Conservation (phyloP, 2,329 filamentous ascomycete genomes). For the Alternaria postmessia region DNA sequence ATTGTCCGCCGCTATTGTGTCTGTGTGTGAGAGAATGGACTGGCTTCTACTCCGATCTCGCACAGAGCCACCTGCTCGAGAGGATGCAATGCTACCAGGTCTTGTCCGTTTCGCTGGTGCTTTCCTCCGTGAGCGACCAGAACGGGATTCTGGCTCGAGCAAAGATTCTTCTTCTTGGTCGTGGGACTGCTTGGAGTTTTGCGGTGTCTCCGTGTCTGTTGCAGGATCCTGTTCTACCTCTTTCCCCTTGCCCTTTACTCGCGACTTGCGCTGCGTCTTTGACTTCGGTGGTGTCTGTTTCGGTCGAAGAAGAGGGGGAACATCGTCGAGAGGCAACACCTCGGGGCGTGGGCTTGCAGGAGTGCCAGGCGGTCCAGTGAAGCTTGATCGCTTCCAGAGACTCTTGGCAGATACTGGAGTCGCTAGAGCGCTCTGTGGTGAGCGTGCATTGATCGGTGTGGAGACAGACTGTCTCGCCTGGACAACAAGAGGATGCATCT, state of each 20-base stretch:
- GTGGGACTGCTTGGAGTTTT: constrained; percentile 21
- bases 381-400: constrained; percentile 38
- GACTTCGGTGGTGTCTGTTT: constrained; percentile 32
- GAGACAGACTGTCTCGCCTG: constrained; percentile 37
- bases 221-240: constrained; percentile 28
- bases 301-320: constrained; percentile 22
- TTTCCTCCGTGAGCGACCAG: constrained; percentile 44
- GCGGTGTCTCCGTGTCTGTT: constrained; percentile 24
- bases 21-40: constrained; percentile 57
- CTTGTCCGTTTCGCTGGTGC: constrained; percentile 38
- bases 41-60: constrained; percentile 58
- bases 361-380: constrained; percentile 22
- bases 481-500: constrained; percentile 34
- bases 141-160: constrained; percentile 38
- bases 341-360: constrained; percentile 35
- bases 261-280: constrained; percentile 36
- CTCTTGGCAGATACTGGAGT: constrained; percentile 45
- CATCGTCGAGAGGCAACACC: constrained; percentile 41
- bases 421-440: constrained; percentile 34
- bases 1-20: constrained; percentile 52
- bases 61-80: constrained; percentile 55
- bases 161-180: constrained; percentile 34
- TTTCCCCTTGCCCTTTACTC: constrained; percentile 38
- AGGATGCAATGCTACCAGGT: constrained; percentile 57
- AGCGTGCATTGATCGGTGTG: constrained; percentile 35